Evolutionary conservation across 352 stramenopile genomes (phyloP).

Genomic region (Phytophthora lateralis): DNA sequence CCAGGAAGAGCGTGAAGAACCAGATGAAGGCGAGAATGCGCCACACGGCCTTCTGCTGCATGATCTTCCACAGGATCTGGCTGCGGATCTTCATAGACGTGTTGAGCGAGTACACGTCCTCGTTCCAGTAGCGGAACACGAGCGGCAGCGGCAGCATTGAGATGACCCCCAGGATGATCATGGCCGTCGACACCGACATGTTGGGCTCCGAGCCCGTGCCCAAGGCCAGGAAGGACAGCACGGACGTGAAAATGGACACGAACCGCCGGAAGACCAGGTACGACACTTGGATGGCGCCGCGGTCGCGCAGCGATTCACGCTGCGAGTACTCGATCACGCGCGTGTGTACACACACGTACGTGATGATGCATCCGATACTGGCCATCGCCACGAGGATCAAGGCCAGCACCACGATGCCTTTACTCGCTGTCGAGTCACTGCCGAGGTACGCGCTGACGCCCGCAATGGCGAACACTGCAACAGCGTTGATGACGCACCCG

Average conservation of each 20-base stretch:
- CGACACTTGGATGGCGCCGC: slow-evolving; percentile 57
- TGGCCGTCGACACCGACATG: slow-evolving; percentile 45
- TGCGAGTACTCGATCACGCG: slow-evolving; percentile 70
- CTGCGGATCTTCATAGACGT: slow-evolving; percentile 64
- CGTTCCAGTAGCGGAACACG: slow-evolving; percentile 62
- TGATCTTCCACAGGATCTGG: slow-evolving; percentile 77
- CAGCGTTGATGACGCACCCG: slow-evolving; percentile 69
- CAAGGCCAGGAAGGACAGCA: slow-evolving; percentile 57
- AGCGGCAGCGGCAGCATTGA: slow-evolving; percentile 56
- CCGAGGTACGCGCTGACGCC: slow-evolving; percentile 53
- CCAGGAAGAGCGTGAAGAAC: slow-evolving; percentile 63
- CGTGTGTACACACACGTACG: slow-evolving; percentile 67
- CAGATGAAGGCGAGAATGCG: slow-evolving; percentile 68
- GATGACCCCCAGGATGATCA: slow-evolving; percentile 61
- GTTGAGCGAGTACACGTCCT: slow-evolving; percentile 68
- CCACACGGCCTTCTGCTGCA: slow-evolving; percentile 80
- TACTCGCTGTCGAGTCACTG: slow-evolving; percentile 29
- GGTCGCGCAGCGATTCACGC: slow-evolving; percentile 59
- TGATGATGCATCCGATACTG: slow-evolving; percentile 72
- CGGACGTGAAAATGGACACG: slow-evolving; percentile 56
- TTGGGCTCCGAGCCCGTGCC: slow-evolving; percentile 41
- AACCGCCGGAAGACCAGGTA: slow-evolving; percentile 71
- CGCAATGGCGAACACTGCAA: slow-evolving; percentile 63
- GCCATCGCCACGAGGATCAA: slow-evolving; percentile 49
- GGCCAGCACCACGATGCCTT: slow-evolving; percentile 39